phyloP scores from a whole-genome alignment of 73 alveolate species.

The Paramecium sexaurelia region DNA sequence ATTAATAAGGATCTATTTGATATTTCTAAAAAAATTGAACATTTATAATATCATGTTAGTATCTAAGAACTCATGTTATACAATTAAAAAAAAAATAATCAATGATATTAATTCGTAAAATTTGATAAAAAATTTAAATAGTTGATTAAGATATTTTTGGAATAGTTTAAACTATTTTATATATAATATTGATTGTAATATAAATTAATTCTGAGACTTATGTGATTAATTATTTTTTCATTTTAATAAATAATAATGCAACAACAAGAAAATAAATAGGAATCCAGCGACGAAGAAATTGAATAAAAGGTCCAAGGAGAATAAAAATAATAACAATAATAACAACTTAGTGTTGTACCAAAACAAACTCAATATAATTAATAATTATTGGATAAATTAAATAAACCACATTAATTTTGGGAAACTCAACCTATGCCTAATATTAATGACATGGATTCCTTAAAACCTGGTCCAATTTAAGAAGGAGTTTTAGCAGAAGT shows the following conservation, averaged over 20 bases:
- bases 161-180: neutral
- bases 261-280: neutral
- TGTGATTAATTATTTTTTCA: neutral
- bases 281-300: conserved; percentile 14
- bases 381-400: conserved; percentile 56
- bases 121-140: neutral
- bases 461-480: conserved; percentile 79
- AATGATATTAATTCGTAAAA: too few species aligned
- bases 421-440: conserved; percentile 94
- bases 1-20: too few species aligned
- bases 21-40: too few species aligned
- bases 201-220: neutral
- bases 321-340: neutral
- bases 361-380: neutral
- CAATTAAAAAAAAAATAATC: too few species aligned
- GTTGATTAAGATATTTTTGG: neutral
- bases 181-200: neutral
- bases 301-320: neutral
- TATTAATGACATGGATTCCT: conserved; percentile 64
- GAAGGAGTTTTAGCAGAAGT: conserved; percentile 85
- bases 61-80: too few species aligned
- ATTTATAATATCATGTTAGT: too few species aligned
- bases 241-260: neutral
- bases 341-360: neutral
- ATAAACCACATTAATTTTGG: conserved; percentile 92